A percentile compares a stretch with the other conserved stretches of the same genome.
These are phyloP conservation scores for Brassica cretica DNA, from an alignment of 345 rosid genomes.

Conservation along the genomic window DNA sequence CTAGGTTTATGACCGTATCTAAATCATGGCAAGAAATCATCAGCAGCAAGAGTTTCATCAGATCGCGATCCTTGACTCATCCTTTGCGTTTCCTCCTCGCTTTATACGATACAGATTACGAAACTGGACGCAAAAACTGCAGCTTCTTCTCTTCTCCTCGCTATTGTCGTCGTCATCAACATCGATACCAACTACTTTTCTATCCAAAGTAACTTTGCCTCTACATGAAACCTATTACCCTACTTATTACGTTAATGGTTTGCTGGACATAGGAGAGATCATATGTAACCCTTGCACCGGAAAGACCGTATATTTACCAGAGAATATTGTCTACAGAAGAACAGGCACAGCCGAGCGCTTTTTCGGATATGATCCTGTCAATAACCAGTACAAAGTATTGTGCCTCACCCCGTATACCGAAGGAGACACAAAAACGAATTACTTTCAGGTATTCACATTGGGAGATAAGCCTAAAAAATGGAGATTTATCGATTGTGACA, in stretches of 20 bases:
- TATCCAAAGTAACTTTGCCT: neutral
- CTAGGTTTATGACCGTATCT: neutral
- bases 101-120: neutral
- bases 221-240: neutral
- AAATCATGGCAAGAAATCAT: neutral
- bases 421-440: neutral
- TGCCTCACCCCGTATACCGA: neutral
- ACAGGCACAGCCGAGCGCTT: neutral
- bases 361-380: slow-evolving; percentile 10
- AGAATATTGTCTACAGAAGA: neutral
- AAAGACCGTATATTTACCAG: neutral
- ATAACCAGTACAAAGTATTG: slow-evolving; percentile 6
- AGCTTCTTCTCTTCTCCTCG: neutral
- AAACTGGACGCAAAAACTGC: neutral
- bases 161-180: neutral
- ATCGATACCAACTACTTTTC: neutral
- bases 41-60: neutral
- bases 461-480: neutral
- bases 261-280: neutral
- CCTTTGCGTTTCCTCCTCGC: neutral
- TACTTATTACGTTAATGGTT: neutral
- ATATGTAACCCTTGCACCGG: neutral
- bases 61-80: neutral
- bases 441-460: neutral
- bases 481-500: neutral